Conservation (phyloP, 2,329 filamentous ascomycete species). For the Talaromyces rugulosus region DNA sequence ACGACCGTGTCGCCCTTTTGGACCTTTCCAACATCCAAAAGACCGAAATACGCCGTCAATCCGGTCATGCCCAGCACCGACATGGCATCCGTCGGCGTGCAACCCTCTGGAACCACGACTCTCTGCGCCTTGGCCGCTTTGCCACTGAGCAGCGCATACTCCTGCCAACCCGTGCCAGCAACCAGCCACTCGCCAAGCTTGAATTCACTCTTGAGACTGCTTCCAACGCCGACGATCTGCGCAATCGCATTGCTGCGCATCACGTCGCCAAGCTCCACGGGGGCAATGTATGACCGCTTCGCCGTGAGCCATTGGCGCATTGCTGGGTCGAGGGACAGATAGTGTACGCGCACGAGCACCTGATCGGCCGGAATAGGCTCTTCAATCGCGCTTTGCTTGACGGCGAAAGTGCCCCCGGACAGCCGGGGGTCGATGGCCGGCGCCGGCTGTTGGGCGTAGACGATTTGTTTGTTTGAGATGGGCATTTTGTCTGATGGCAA, state of each 20-base stretch:
- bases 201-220: constrained; percentile 28
- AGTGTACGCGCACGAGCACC: constrained; percentile 57
- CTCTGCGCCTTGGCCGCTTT: constrained; percentile 41
- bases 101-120: constrained; percentile 42
- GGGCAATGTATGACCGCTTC: constrained; percentile 61
- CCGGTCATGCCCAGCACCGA: constrained; percentile 63
- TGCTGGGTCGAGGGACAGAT: constrained; percentile 69
- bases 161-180: constrained; percentile 60
- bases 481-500: constrained; percentile 12
- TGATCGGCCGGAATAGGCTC: constrained; percentile 47
- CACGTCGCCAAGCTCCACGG: constrained; percentile 62
- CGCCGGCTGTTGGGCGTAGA: constrained; percentile 31
- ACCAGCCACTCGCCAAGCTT: constrained; percentile 47
- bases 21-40: constrained; percentile 63
- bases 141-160: constrained; percentile 58
- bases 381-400: constrained; percentile 24
- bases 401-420: constrained; percentile 29
- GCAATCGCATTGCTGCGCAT: constrained; percentile 64
- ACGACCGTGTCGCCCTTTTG: constrained; percentile 70
- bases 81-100: constrained; percentile 57
- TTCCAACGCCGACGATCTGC: constrained; percentile 56
- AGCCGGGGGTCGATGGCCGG: constrained; percentile 35
- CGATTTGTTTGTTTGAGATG: constrained; percentile 32
- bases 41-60: constrained; percentile 72
- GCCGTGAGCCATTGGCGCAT: constrained; percentile 68